phyloP scores from a whole-genome alignment of 2,329 filamentous ascomycete species.

The Xylaria sp. region DNA sequence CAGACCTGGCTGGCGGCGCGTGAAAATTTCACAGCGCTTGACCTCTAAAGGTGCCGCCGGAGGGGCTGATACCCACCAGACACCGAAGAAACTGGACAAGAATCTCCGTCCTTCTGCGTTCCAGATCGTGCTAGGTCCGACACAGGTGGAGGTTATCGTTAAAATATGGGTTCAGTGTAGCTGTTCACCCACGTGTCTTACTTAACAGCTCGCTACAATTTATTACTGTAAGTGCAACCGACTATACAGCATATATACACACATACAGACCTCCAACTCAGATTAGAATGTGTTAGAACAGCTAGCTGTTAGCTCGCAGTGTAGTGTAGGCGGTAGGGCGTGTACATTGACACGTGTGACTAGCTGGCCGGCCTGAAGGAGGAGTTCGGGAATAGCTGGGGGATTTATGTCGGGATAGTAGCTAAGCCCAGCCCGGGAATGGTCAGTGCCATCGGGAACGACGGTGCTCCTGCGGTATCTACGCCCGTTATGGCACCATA shows the following conservation, averaged over 20 bases:
- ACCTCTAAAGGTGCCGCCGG: slow-evolving; percentile 40
- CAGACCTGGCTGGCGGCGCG: slow-evolving; percentile 1
- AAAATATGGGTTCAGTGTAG: background rate
- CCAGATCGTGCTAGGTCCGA: slow-evolving; percentile 16
- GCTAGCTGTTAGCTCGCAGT: background rate
- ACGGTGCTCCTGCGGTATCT: background rate
- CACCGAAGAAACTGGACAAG: slow-evolving; percentile 16
- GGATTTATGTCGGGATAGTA: background rate
- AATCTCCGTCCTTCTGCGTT: slow-evolving; percentile 23
- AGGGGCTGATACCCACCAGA: slow-evolving; percentile 21
- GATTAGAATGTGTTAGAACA: background rate
- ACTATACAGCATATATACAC: background rate
- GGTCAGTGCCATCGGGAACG: background rate
- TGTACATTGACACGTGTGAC: slow-evolving; percentile 21
- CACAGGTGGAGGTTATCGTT: slow-evolving; percentile 9
- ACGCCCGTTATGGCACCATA: background rate
- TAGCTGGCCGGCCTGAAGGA: background rate
- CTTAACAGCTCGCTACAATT: background rate
- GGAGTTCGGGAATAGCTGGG: slow-evolving; percentile 7
- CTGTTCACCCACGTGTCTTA: background rate
- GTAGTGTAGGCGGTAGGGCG: slow-evolving; percentile 9
- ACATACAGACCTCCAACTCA: background rate
- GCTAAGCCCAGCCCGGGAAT: slow-evolving; percentile 8
- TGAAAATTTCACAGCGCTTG: slow-evolving; percentile 38
- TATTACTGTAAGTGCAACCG: background rate